Percentiles rank a stretch among this genome's conserved stretches.
Evolutionary conservation across 2,329 filamentous ascomycete species (phyloP).

Genomic region (Calonectria honghensis): DNA sequence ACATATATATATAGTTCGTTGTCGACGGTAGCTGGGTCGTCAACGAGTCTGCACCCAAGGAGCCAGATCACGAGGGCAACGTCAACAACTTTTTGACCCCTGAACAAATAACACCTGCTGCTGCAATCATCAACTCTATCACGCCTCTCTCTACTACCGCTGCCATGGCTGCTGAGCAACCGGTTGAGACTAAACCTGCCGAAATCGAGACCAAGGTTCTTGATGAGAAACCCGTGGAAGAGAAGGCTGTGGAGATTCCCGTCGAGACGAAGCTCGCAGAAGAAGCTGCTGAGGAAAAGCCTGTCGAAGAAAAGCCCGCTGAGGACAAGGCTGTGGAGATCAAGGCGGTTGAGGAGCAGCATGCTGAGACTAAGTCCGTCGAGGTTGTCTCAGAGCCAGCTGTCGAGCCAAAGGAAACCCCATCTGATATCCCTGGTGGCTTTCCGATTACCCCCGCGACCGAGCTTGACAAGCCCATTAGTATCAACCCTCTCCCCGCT

Average conservation of each 20-base stretch:
- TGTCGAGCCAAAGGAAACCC: slow-evolving; percentile 50
- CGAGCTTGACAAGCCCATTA: slow-evolving; percentile 72
- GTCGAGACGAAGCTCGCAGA: slow-evolving; percentile 42
- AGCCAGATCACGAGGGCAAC: slow-evolving; percentile 88
- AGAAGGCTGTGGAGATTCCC: slow-evolving; percentile 44
- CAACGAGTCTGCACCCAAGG: slow-evolving; percentile 86
- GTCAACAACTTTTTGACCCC: slow-evolving; percentile 93
- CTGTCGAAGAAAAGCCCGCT: slow-evolving; percentile 42
- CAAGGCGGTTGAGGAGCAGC: slow-evolving; percentile 32
- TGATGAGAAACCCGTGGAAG: slow-evolving; percentile 13
- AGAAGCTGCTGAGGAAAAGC: slow-evolving; percentile 35
- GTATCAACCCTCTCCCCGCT: slow-evolving; percentile 78
- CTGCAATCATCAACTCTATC: slow-evolving; percentile 78
- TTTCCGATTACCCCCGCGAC: slow-evolving; percentile 81
- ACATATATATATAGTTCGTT: slow-evolving; percentile 81
- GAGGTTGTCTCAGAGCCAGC: slow-evolving; percentile 40
- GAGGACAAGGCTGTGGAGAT: slow-evolving; percentile 57
- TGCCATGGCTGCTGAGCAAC: slow-evolving; percentile 75
- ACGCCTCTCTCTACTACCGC: slow-evolving; percentile 83
- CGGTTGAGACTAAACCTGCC: slow-evolving; percentile 54
- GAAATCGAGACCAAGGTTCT: slow-evolving; percentile 64
- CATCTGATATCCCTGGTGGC: slow-evolving; percentile 64
- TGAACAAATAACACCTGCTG: slow-evolving; percentile 77
- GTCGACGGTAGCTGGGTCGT: slow-evolving; percentile 94
- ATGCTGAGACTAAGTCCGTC: slow-evolving; percentile 15